Conservation (phyloP, 805 yeast genomes). For the Schwanniomyces vanrijiae region DNA sequence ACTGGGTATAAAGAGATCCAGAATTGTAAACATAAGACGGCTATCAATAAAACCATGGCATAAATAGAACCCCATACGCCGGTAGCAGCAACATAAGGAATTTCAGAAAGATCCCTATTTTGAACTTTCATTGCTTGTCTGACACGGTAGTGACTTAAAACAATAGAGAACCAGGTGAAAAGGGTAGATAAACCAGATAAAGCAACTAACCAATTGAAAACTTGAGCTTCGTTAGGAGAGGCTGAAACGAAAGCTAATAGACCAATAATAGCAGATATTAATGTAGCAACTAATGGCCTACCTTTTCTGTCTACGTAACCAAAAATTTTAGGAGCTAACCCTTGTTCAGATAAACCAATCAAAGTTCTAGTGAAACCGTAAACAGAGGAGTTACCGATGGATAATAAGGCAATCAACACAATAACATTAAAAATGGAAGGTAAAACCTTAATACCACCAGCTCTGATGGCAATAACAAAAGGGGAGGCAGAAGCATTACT, state of each 20-base stretch:
- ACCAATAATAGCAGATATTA: slow-evolving; percentile 32
- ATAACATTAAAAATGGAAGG: slow-evolving; percentile 45
- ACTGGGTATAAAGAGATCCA: slow-evolving; percentile 36
- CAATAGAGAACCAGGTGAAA: slow-evolving; percentile 36
- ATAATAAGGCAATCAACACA: slow-evolving; percentile 39
- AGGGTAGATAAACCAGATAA: slow-evolving; percentile 36
- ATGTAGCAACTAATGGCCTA: slow-evolving; percentile 39
- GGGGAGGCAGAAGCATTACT: slow-evolving; percentile 40
- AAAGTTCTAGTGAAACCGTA: slow-evolving; percentile 44
- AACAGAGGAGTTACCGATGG: slow-evolving; percentile 45
- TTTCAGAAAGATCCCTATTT: slow-evolving; percentile 44
- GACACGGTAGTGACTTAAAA: slow-evolving; percentile 32
- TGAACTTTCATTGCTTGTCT: slow-evolving; percentile 31
- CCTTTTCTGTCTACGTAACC: slow-evolving; percentile 40
- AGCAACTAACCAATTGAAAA: slow-evolving; percentile 37
- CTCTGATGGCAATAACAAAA: slow-evolving; percentile 42
- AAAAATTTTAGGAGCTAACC: slow-evolving; percentile 36
- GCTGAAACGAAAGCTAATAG: slow-evolving; percentile 42
- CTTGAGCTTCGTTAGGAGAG: slow-evolving; percentile 34
- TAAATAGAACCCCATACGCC: slow-evolving; percentile 36
- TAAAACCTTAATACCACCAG: slow-evolving; percentile 40
- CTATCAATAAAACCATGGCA: slow-evolving; percentile 23
- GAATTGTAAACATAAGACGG: slow-evolving; percentile 31
- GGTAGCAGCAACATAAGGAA: slow-evolving; percentile 55
- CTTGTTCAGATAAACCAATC: slow-evolving; percentile 40